A percentile compares a stretch with the other conserved stretches of the same genome.
phyloP scores from a whole-genome alignment of 305 asterid species.

The Rubia peregrina region DNA sequence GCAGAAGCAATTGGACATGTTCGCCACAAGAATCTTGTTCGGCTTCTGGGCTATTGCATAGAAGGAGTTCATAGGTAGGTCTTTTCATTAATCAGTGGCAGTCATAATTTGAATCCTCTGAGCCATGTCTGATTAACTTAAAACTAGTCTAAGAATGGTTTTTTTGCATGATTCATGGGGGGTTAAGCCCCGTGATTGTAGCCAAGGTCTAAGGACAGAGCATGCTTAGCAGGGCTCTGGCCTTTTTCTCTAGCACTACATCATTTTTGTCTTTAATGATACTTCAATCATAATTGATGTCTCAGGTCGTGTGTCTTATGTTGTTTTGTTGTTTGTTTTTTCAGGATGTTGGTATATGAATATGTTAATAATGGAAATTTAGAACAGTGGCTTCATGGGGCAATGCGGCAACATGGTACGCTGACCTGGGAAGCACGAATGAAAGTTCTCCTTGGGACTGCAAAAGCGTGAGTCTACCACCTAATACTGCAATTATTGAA shows the following conservation, averaged over 20 bases:
- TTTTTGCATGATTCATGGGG: neutral
- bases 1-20: conserved; percentile 96
- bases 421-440: conserved; percentile 95
- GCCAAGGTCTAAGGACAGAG: conserved; percentile 10
- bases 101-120: neutral
- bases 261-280: neutral
- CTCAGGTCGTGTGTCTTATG: neutral
- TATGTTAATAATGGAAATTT: conserved; percentile 89
- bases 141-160: neutral
- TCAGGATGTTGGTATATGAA: conserved; percentile 95
- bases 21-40: conserved; percentile 90
- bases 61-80: conserved; percentile 91
- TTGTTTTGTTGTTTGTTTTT: conserved; percentile 18
- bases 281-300: neutral
- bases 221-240: neutral
- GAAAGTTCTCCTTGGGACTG: conserved; percentile 93
- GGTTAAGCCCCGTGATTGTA: neutral
- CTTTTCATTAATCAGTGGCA: conserved; percentile 10
- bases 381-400: conserved; percentile 99
- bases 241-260: conserved; percentile 2
- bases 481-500: conserved; percentile 9
- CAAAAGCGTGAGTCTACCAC: conserved; percentile 77
- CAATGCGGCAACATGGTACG: conserved; percentile 72
- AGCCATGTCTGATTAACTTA: neutral
- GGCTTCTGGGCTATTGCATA: conserved; percentile 91